A percentile compares a stretch with the other conserved stretches of the same genome.
Conservation (phyloP, 768 basidiomycete species). For the Boletus vinaceobasis region DNA sequence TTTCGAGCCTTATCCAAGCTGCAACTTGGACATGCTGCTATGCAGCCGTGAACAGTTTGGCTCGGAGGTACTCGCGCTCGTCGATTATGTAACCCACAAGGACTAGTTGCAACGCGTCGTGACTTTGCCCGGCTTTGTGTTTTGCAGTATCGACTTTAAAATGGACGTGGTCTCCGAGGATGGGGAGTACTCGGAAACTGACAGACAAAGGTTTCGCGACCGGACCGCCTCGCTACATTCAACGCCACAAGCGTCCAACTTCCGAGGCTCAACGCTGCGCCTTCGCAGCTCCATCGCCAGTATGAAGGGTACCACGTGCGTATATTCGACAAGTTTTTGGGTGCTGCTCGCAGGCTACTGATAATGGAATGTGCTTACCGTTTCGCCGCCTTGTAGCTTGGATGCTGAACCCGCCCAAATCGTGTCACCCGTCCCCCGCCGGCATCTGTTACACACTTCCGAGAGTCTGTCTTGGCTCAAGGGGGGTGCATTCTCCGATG, state of each 20-base stretch:
- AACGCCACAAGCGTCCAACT: conserved; percentile 2
- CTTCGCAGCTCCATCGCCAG: conserved; percentile 13
- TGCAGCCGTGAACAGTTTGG: too few relatives aligned
- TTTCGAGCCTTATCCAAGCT: too few relatives aligned
- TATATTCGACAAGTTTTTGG: neutral
- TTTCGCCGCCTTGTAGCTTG: conserved; percentile 9
- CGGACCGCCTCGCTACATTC: conserved; percentile 17
- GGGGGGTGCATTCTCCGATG: conserved; percentile 41
- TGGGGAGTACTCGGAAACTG: conserved; percentile 2
- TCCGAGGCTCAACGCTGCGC: conserved; percentile 12
- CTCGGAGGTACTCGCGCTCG: too few relatives aligned
- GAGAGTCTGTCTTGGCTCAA: conserved; percentile 63
- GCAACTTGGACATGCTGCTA: too few relatives aligned
- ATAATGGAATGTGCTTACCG: neutral
- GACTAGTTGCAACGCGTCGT: neutral
- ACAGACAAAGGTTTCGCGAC: conserved; percentile 1
- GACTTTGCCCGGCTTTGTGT: neutral
- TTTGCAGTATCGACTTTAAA: neutral
- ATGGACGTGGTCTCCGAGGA: conserved; percentile 20
- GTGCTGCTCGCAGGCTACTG: neutral
- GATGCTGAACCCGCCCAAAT: conserved; percentile 43
- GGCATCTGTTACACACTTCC: conserved; percentile 58
- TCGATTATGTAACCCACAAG: neutral
- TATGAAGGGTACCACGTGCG: conserved; percentile 17
- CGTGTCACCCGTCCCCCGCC: conserved; percentile 61